Base-by-base conservation (phyloP, 148 eudicot genomes). In the Rhododendron molle region DNA sequence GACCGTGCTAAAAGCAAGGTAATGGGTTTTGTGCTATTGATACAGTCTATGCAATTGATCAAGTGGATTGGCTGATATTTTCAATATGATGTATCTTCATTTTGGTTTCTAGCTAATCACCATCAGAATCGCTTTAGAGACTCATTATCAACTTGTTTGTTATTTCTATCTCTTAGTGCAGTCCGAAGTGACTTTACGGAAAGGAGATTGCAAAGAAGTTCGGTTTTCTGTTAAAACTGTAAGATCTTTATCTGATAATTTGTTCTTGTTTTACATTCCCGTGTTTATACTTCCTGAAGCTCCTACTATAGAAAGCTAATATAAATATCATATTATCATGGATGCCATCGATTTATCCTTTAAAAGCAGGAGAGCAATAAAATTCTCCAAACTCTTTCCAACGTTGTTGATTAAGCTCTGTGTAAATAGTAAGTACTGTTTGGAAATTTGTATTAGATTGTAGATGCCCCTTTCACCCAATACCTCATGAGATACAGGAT, bases 1-100 rank as follows among this genome's bases (percentile, higher is more conserved):
- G 95, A 93, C 26, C 90, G 88, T 60, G 85, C 88, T 79, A 96
- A 93, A 90, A 87, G 80, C 86, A 96, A 94, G 98, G 98, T 94
- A 85, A n/a, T 21, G 43, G 36, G 43, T 62, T 65, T 83, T 44
- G 47, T 78, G 69, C 65, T 44, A 44, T 28, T 83, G 58, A 34
- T 62, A 60, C 82, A 44, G 81, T 83, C 60, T 15, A 56, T 36
- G 32, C 49, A 56, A 0, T 46, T 2, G 20, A 82, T 62, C 7
- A 54, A 58, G 65, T 58, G 20, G n/a, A n/a, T 85, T 85, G 83
- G 76, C 11, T 56, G 71, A 16, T 84, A 14, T 46, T 16, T 58
- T 76, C 58, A 28, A 50, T 81, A 5, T 76, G 56, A 73, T n/a
- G 23, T 60, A 28, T 58, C 47, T 83, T 60, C 43, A 14, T 83